Conservation (phyloP, 768 basidiomycete species). For the Tulasnella sp. region DNA sequence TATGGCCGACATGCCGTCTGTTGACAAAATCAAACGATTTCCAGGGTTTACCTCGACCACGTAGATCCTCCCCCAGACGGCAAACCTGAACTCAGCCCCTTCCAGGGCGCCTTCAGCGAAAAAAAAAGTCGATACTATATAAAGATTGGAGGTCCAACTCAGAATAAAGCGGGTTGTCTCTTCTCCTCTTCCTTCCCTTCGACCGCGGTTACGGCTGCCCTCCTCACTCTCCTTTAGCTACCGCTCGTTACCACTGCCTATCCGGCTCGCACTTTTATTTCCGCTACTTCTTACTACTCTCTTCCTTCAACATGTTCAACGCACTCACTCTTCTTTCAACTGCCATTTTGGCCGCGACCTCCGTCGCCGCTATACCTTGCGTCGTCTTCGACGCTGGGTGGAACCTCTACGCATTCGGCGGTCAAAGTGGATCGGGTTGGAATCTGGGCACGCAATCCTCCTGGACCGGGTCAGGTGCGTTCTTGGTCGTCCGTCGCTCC, state of each 20-base stretch:
- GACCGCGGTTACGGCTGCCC: not conserved
- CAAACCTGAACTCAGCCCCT: no score
- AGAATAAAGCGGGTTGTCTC: no score
- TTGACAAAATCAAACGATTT: no score
- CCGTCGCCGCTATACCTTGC: slow-evolving; percentile 38
- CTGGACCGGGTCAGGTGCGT: slow-evolving; percentile 44
- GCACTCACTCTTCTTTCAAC: no score
- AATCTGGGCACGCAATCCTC: slow-evolving; percentile 58
- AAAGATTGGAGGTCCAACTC: no score
- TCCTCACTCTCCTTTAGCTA: not conserved
- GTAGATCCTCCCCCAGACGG: no score
- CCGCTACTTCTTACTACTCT: not conserved
- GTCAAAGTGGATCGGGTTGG: slow-evolving; percentile 67
- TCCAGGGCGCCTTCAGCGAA: no score
- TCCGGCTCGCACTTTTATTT: not conserved
- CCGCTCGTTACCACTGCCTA: not conserved
- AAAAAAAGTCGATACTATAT: no score
- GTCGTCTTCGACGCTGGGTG: slow-evolving; percentile 67
- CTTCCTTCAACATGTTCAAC: not conserved
- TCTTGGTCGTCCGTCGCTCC: slow-evolving; percentile 24
- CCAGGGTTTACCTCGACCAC: no score
- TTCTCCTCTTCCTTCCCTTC: no score
- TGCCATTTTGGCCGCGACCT: not conserved
- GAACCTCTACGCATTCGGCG: slow-evolving; percentile 80
- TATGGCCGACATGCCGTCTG: no score